These are phyloP conservation scores for Acacia melanoxylon DNA, from an alignment of 306 rosid genomes.

Conservation along the genomic window DNA sequence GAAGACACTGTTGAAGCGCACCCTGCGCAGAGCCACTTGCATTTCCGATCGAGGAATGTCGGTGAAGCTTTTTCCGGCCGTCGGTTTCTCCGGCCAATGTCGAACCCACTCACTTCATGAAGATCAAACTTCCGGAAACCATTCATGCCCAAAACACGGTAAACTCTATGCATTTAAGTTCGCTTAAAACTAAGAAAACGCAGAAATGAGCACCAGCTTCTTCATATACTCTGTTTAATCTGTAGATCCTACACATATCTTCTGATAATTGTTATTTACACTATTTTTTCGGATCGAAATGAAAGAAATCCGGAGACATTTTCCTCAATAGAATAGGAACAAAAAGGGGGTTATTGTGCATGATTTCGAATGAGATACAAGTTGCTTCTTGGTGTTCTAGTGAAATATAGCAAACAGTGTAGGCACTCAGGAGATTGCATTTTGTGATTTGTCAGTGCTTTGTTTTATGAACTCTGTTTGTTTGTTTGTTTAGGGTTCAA, in stretches of 20 bases:
- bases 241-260: background rate
- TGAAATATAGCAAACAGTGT: background rate
- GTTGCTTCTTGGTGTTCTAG: background rate
- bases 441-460: background rate
- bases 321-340: background rate
- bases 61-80: too few species aligned
- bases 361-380: background rate
- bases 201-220: too few species aligned
- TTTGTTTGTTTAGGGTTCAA: background rate
- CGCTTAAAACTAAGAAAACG: too few species aligned
- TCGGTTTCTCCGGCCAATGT: too few species aligned
- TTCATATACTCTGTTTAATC: background rate
- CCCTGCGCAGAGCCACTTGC: too few species aligned
- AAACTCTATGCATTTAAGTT: too few species aligned
- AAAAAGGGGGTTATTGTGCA: background rate
- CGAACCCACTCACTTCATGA: too few species aligned
- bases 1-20: too few species aligned
- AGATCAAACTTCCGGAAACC: too few species aligned
- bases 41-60: too few species aligned
- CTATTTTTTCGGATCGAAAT: background rate
- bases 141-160: too few species aligned
- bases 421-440: too few species aligned
- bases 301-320: background rate
- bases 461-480: background rate
- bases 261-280: background rate